Percentiles rank a stretch among this genome's conserved stretches.
phyloP scores from a whole-genome alignment of 2,329 filamentous ascomycete genomes.

The Apiospora marii region DNA sequence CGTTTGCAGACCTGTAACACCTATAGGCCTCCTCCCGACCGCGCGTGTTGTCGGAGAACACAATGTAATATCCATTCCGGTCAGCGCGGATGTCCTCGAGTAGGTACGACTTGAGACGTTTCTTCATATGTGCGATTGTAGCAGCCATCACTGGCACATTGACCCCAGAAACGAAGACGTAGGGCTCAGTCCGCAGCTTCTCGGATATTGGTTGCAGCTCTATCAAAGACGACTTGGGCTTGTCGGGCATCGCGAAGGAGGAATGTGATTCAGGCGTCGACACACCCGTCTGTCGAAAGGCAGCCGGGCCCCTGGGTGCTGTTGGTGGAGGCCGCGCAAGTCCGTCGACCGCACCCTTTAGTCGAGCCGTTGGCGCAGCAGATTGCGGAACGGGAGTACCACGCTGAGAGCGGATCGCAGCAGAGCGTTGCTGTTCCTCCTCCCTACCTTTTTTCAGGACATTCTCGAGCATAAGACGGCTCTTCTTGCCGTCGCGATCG shows the following conservation, averaged over 20 bases:
- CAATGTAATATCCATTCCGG: slow-evolving; percentile 85
- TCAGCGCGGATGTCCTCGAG: slow-evolving; percentile 87
- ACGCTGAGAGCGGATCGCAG: slow-evolving; percentile 34
- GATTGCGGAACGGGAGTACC: slow-evolving; percentile 36
- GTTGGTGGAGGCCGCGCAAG: slow-evolving; percentile 76
- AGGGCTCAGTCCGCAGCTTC: slow-evolving; percentile 80
- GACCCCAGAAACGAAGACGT: slow-evolving; percentile 87
- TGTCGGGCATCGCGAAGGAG: slow-evolving; percentile 48
- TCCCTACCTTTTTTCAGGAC: slow-evolving; percentile 74
- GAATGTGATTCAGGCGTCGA: slow-evolving; percentile 44
- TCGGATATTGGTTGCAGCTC: slow-evolving; percentile 72
- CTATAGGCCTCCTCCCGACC: slow-evolving; percentile 83
- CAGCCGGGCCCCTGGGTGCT: slow-evolving; percentile 85
- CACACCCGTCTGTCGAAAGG: slow-evolving; percentile 49
- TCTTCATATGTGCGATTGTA: slow-evolving; percentile 89
- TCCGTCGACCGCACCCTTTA: slow-evolving; percentile 47
- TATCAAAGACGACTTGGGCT: slow-evolving; percentile 61
- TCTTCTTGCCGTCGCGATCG: slow-evolving; percentile 87
- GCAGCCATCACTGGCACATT: slow-evolving; percentile 87
- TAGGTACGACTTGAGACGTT: slow-evolving; percentile 82
- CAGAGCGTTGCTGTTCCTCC: slow-evolving; percentile 54
- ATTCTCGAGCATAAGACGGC: slow-evolving; percentile 78
- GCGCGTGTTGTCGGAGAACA: slow-evolving; percentile 81
- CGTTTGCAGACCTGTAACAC: slow-evolving; percentile 81
- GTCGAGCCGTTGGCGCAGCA: slow-evolving; percentile 37